Conservation (phyloP, 2,329 filamentous ascomycete genomes). For the Phoma sp. region DNA sequence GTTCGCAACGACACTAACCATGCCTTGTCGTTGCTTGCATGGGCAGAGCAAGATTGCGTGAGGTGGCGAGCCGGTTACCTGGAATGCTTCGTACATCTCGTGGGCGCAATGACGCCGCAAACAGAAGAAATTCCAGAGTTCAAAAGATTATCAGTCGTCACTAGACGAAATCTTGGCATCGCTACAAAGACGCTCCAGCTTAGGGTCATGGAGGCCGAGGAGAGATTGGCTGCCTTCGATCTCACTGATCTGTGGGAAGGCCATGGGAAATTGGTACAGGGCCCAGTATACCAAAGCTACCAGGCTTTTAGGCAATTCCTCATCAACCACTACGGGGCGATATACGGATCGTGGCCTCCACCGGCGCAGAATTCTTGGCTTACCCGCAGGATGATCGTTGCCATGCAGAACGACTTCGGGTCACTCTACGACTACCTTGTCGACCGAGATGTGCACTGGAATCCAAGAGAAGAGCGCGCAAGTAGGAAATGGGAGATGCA, state of each 20-base stretch:
- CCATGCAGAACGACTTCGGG: slow-evolving; percentile 70
- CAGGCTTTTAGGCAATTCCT: slow-evolving; percentile 68
- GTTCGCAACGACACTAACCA: slow-evolving; percentile 65
- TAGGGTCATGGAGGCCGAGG: slow-evolving; percentile 67
- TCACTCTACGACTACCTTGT: slow-evolving; percentile 74
- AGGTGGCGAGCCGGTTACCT: slow-evolving; percentile 61
- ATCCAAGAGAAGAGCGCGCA: slow-evolving; percentile 65
- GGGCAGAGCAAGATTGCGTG: slow-evolving; percentile 69
- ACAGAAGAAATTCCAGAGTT: slow-evolving; percentile 62
- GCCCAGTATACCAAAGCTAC: slow-evolving; percentile 60
- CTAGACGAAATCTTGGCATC: slow-evolving; percentile 66
- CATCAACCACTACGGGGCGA: slow-evolving; percentile 60
- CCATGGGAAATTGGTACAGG: slow-evolving; percentile 38
- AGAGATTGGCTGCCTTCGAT: slow-evolving; percentile 64
- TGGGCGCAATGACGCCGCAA: slow-evolving; percentile 61
- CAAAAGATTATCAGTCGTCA: slow-evolving; percentile 64
- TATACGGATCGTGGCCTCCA: slow-evolving; percentile 69
- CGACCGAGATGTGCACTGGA: slow-evolving; percentile 70
- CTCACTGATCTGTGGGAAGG: slow-evolving; percentile 66
- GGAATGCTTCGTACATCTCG: slow-evolving; percentile 70
- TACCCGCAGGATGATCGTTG: slow-evolving; percentile 62
- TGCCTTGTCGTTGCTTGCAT: slow-evolving; percentile 68
- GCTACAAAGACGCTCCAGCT: slow-evolving; percentile 67
- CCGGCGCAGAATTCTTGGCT: slow-evolving; percentile 58
- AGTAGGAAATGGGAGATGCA: slow-evolving; percentile 71